Conservation (phyloP, 2,329 filamentous ascomycete genomes). For the Sporothrix variecibatus region DNA sequence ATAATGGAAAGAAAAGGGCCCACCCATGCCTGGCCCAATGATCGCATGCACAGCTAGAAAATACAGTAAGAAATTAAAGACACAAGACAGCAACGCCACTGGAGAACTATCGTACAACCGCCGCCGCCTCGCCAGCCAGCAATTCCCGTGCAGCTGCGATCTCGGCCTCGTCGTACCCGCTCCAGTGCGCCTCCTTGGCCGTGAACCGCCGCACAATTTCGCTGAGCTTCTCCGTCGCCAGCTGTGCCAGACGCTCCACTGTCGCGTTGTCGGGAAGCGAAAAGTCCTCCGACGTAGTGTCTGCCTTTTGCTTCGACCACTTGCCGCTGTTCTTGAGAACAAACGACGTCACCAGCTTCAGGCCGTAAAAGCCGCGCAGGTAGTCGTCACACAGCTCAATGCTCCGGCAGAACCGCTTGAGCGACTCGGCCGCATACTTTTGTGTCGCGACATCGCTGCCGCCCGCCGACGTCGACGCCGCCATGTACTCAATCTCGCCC, state of each 20-base stretch:
- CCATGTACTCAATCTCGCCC: constrained; percentile 80
- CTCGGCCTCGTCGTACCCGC: constrained; percentile 71
- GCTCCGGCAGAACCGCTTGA: constrained; percentile 85
- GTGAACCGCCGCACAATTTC: constrained; percentile 71
- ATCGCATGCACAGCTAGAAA: not conserved
- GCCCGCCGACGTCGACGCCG: constrained; percentile 48
- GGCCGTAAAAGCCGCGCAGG: constrained; percentile 85
- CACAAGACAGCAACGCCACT: not conserved
- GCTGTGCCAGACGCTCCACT: constrained; percentile 68
- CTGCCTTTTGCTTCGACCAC: constrained; percentile 43
- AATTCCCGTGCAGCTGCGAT: constrained; percentile 70
- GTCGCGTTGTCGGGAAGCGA: constrained; percentile 58
- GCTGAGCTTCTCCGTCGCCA: constrained; percentile 71
- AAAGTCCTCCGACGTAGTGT: constrained; percentile 44
- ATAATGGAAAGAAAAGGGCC: not conserved
- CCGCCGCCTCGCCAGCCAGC: constrained; percentile 55
- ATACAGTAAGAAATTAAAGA: constrained; percentile 11
- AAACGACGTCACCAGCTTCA: constrained; percentile 70
- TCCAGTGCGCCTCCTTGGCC: constrained; percentile 65
- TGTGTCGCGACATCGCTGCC: constrained; percentile 44
- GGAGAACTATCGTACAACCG: constrained; percentile 47
- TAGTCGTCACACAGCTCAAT: constrained; percentile 94
- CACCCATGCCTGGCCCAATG: not conserved
- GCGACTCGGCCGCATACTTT: constrained; percentile 66
- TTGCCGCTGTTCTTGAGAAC: constrained; percentile 50